Evolutionary conservation across 2,329 filamentous ascomycete species (phyloP), one percentile per base, ranked within the genome.

Genomic region (Zymoseptoria ardabiliae): DNA sequence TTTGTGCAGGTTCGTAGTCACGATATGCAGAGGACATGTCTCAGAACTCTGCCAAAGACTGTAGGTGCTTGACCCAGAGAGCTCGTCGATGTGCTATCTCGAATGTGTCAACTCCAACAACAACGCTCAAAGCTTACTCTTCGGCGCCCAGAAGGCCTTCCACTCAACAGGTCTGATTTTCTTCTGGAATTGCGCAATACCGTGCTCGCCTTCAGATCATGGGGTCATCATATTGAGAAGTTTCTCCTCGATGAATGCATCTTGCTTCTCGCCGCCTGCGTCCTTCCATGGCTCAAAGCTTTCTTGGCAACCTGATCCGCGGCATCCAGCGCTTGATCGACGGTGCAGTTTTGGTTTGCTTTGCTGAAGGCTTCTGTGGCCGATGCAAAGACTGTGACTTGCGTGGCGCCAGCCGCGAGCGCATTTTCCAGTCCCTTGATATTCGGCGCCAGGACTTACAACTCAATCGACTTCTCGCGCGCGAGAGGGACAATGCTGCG

Each of bases 391-490:
- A 78, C 74, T 1, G 74, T 74, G 5, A 77, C 69, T 56, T 77
- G 75, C 35, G 66, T 69, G 2, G 72, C 74, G 0, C 67, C 68
- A 48, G 70, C 59, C 19, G 71, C 55, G 0, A 73, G 82, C 0
- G 88, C 87, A 51, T 89, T 83, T 65, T 87, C 82, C 20, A 78
- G 58, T 0, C 76, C 75, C 58, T 74, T 76, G 10, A 72, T 23
- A 60, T 78, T 78, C 0, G 76, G 76, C 0, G 74, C 69, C 8
- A 78, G 62, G 0, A 78, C 76, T 2, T 76, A 75, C 45, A 64
- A 53, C 52, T 53, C 54, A 45, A 63, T 62, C 2, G 49, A 54
- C 55, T 49, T 35, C 1, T 61, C n/a, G 49, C 58, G 51, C 3
- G 53, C 62, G 11, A 60, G 58, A n/a, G 57, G 50, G 10, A 59